Conservation (phyloP, 352 stramenopile genomes). For the Pythium brachiatum region DNA sequence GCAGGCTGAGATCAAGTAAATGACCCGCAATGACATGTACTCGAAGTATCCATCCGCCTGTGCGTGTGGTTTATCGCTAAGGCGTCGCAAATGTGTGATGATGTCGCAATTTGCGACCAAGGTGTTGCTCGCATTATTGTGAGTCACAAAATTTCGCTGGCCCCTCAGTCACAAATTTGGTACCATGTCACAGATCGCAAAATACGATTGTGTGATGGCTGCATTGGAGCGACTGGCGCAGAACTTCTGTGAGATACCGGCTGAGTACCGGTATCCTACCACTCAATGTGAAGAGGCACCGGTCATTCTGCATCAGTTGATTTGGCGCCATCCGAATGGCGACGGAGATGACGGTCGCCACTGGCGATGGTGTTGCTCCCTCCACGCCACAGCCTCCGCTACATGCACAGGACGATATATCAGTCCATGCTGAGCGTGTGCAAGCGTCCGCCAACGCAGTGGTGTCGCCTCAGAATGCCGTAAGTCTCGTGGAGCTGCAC, state of each 20-base stretch:
- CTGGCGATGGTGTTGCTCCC: neutral
- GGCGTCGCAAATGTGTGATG: neutral
- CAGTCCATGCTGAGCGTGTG: neutral
- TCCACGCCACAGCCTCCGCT: neutral
- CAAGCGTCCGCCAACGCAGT: neutral
- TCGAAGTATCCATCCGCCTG: no score
- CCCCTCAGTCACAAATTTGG: neutral
- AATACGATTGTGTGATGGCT: conserved; percentile 10
- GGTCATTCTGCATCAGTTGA: neutral
- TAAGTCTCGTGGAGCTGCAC: conserved; percentile 16
- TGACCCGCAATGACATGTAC: no score
- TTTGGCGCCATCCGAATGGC: conserved; percentile 3
- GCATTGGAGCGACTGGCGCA: conserved; percentile 18
- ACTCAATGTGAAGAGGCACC: conserved; percentile 4
- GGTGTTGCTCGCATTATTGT: neutral
- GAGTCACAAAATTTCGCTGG: no score
- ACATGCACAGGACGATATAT: neutral
- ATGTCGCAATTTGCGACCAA: neutral
- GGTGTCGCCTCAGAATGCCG: neutral
- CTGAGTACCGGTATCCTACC: conserved; percentile 7
- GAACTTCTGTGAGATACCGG: conserved; percentile 6
- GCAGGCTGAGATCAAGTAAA: conserved; percentile 21
- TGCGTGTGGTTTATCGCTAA: no score
- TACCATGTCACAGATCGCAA: neutral
- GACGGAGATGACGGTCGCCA: neutral